Conservation (phyloP, 768 basidiomycete species). For the Mycena polygramma region DNA sequence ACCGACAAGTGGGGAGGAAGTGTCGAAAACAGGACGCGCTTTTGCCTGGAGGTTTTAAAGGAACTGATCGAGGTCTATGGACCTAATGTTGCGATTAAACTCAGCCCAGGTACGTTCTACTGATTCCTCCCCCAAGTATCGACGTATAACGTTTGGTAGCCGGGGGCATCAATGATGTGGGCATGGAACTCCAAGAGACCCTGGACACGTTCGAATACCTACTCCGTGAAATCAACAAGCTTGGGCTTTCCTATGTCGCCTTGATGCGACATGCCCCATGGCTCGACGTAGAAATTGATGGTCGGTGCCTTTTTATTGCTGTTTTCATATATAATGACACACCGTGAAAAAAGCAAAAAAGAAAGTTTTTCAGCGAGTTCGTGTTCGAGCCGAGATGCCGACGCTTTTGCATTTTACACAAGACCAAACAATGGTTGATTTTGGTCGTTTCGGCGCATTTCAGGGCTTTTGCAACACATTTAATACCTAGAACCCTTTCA, state of each 20-base stretch:
- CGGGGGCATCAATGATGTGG: slow-evolving; percentile 20
- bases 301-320: slow-evolving; percentile 40
- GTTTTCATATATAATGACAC: too few species aligned
- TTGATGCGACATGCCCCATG: slow-evolving; percentile 44
- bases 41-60: slow-evolving; percentile 50
- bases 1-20: slow-evolving; percentile 56
- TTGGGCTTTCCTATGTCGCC: slow-evolving; percentile 46
- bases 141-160: background rate
- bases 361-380: too few species aligned
- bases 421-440: too few species aligned
- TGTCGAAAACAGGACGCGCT: slow-evolving; percentile 54
- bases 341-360: too few species aligned
- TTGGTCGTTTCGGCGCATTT: too few species aligned
- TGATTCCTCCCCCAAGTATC: background rate
- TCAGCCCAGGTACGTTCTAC: slow-evolving; percentile 46
- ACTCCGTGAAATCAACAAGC: slow-evolving; percentile 33
- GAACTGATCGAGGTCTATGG: slow-evolving; percentile 49
- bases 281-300: slow-evolving; percentile 47
- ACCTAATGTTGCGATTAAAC: slow-evolving; percentile 46
- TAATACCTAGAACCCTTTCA: too few species aligned
- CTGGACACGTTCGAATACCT: slow-evolving; percentile 39
- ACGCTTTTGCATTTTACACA: too few species aligned
- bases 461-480: too few species aligned
- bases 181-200: slow-evolving; percentile 41
- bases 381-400: too few species aligned